Base-by-base conservation (phyloP, 176 grass and related monocot genomes). In the Calamus simplicifolius region DNA sequence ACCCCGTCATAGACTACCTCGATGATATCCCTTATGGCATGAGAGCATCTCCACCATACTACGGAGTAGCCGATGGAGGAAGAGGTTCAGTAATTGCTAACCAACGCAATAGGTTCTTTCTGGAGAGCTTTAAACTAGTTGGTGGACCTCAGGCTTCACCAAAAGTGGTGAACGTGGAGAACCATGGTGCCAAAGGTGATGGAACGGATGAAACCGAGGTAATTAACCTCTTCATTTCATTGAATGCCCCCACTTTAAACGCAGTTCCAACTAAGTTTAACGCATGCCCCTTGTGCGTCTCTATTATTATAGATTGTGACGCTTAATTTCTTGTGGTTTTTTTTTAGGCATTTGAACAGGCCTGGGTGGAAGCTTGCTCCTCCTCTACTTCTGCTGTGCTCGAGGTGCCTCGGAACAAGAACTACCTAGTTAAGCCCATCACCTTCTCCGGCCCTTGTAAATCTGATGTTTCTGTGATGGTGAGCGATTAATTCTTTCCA, bases 371-470 rank as follows among this genome's bases (percentile, higher is more conserved):
- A 7, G 93, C 66, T 7, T 97, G 93, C 18, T 48, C 84, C 8
- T 97, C 93, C 1, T 17, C 75, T 3, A 29, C 4, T 6, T 65
- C 75, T 19, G 75, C 93, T 52, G 21, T 61, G 63, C 48, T 97
- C 7, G 59, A 85, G 49, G 63, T 97, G 1, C 84, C 93, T 31
- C 19, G 19, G 3, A 71, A 67, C 12, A 89, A 61, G 67, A 71
- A 29, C 25, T 92, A 85, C 56, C 75, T 88, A 29, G 73, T 91
- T 1, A 75, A 78, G 55, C 18, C 68, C 5, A 18, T 88, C 54
- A 69, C 43, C 1, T 86, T 97, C 48, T 23, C 26, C 7, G 87
- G 93, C 48, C 79, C 93, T 2, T 97, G 93, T 69, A 85, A 62
- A 48, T 88, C 87, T 18, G 25, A 25, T 48, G 26, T 88, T 29